Conservation (phyloP, 2,329 filamentous ascomycete genomes). For the Ascocoryne sarcoides region DNA sequence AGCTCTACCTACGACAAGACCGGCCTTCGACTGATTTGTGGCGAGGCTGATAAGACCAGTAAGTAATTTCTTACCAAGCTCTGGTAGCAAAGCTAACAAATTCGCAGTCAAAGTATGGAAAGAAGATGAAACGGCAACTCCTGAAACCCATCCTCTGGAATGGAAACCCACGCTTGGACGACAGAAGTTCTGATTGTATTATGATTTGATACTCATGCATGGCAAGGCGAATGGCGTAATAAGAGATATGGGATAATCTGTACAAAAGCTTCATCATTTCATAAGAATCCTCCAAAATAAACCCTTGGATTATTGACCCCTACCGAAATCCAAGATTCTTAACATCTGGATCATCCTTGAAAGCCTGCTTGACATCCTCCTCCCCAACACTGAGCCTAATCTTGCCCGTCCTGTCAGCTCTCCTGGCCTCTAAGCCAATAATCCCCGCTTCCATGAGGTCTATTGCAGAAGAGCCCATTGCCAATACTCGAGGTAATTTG, state of each 20-base stretch:
- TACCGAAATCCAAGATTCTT: constrained; percentile 40
- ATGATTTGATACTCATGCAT: constrained; percentile 10
- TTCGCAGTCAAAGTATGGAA: constrained; percentile 84
- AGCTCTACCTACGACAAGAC: constrained; percentile 86
- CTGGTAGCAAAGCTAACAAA: constrained; percentile 20
- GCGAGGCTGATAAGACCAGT: constrained; percentile 94
- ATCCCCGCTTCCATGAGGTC: constrained; percentile 84
- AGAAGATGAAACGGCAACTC: constrained; percentile 81
- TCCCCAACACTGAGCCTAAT: constrained; percentile 79
- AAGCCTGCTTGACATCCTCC: constrained; percentile 81
- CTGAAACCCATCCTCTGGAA: constrained; percentile 81
- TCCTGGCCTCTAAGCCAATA: constrained; percentile 71
- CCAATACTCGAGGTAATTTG: constrained; percentile 40
- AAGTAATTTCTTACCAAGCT: constrained; percentile 25
- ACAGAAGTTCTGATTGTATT: constrained; percentile 55
- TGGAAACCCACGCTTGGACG: constrained; percentile 79
- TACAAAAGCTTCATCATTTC: no score
- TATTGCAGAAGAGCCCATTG: constrained; percentile 64
- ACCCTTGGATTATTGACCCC: no score
- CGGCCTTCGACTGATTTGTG: constrained; percentile 80
- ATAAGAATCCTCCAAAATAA: no score
- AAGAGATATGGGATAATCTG: constrained; percentile 4
- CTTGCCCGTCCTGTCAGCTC: constrained; percentile 79
- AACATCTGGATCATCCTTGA: constrained; percentile 81
- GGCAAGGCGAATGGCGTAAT: constrained; percentile 20